phyloP scores from a whole-genome alignment of 1,284 basidiomycete genomes.

The Sutorius eximius region DNA sequence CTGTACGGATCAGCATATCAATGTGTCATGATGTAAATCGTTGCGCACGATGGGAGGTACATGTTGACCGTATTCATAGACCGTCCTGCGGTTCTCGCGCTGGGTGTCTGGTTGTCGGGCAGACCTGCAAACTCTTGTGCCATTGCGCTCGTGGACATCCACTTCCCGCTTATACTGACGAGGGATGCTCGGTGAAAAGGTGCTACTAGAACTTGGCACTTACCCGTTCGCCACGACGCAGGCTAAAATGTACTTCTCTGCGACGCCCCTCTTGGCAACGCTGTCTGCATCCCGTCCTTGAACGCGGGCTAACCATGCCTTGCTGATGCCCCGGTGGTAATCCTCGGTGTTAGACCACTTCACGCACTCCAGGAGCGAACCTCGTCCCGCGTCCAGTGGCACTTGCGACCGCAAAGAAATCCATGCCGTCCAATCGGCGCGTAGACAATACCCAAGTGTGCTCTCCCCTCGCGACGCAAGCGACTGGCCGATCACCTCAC shows the following conservation, averaged over 20 bases:
- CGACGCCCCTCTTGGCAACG: slow-evolving; percentile 45
- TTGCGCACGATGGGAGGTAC: slow-evolving; percentile 60
- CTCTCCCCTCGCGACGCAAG: slow-evolving; percentile 7
- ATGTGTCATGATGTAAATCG: not conserved
- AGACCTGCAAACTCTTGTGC: slow-evolving; percentile 62
- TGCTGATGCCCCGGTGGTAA: slow-evolving; percentile 65
- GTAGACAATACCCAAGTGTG: slow-evolving; percentile 32
- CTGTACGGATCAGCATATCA: slow-evolving; percentile 36
- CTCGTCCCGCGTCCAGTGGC: not conserved
- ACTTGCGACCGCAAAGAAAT: slow-evolving; percentile 36
- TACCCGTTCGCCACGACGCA: slow-evolving; percentile 69
- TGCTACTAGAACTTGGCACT: not conserved
- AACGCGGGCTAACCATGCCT: slow-evolving; percentile 54
- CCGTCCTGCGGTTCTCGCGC: slow-evolving; percentile 20
- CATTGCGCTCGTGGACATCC: slow-evolving; percentile 64
- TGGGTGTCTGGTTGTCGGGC: slow-evolving; percentile 19
- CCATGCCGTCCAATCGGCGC: slow-evolving; percentile 66
- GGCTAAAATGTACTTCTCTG: slow-evolving; percentile 62
- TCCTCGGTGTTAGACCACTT: slow-evolving; percentile 69
- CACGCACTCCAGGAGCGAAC: slow-evolving; percentile 38
- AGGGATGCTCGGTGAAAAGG: slow-evolving; percentile 6
- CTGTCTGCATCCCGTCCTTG: slow-evolving; percentile 45
- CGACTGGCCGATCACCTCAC: slow-evolving; percentile 61
- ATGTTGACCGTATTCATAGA: slow-evolving; percentile 52
- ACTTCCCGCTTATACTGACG: slow-evolving; percentile 61